Evolutionary conservation across 331 rosid species (phyloP).

Genomic region (Spiraea crenata): DNA sequence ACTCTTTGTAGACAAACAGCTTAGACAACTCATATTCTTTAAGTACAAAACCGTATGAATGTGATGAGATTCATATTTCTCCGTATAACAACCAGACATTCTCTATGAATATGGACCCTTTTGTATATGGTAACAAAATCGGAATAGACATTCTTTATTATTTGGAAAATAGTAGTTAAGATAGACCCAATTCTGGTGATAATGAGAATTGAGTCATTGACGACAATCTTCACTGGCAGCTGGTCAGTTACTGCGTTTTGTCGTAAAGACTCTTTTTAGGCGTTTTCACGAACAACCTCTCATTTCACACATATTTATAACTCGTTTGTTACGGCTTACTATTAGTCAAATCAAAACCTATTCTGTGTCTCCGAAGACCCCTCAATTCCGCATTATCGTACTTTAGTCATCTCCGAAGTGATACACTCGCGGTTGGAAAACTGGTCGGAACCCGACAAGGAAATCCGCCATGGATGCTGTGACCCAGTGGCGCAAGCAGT

Average conservation of each 20-base stretch:
- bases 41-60: too few relatives aligned
- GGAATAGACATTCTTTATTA: neutral
- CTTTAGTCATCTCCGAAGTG: neutral
- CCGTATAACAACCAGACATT: too few relatives aligned
- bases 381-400: neutral
- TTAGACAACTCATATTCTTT: too few relatives aligned
- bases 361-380: neutral
- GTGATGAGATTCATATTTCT: too few relatives aligned
- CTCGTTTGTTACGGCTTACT: neutral
- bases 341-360: neutral
- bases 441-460: neutral
- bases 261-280: neutral
- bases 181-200: neutral
- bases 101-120: too few relatives aligned
- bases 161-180: neutral
- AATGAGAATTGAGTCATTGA: neutral
- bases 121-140: neutral
- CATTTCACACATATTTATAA: neutral
- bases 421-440: neutral
- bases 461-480: conserved; percentile 52
- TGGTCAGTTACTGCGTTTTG: neutral
- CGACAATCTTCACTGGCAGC: neutral
- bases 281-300: neutral
- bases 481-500: conserved; percentile 47
- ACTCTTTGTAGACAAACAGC: too few relatives aligned